Evolutionary conservation across 371 early-diverging fungal genomes (phyloP).

Genomic region (Batkoa obscura): DNA sequence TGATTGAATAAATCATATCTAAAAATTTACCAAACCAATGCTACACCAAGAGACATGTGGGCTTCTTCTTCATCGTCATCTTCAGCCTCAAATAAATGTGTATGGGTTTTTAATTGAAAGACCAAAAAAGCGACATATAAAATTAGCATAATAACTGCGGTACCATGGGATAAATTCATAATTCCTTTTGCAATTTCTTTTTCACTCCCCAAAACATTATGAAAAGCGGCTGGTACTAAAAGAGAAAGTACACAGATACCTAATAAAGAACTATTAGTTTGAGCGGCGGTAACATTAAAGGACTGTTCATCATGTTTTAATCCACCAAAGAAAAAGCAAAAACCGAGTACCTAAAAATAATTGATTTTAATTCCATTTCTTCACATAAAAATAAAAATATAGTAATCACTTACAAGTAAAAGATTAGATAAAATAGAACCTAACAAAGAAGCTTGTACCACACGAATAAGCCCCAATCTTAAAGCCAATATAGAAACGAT

Average conservation of each 20-base stretch:
- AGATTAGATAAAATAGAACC: constrained; percentile 78
- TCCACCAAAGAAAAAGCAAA: constrained; percentile 68
- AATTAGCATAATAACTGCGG: constrained; percentile 46
- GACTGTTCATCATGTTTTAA: constrained; percentile 35
- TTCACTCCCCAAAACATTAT: constrained; percentile 19
- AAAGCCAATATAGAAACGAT: constrained; percentile 61
- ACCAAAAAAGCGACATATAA: constrained; percentile 50
- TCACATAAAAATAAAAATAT: not conserved
- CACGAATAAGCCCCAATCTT: constrained; percentile 40
- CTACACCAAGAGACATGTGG: not conserved
- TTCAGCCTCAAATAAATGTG: constrained; percentile 26
- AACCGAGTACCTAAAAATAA: constrained; percentile 25
- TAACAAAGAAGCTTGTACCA: constrained; percentile 73
- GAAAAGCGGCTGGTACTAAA: constrained; percentile 61
- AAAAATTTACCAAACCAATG: not conserved
- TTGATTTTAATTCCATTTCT: too few species aligned
- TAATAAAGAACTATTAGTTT: constrained; percentile 53
- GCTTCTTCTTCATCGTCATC: constrained; percentile 11
- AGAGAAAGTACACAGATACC: constrained; percentile 53
- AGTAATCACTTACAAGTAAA: constrained; percentile 26
- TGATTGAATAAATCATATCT: not conserved
- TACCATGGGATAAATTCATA: constrained; percentile 39
- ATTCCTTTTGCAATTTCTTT: constrained; percentile 21
- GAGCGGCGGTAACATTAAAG: constrained; percentile 63
- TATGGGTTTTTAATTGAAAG: constrained; percentile 64